phyloP scores from a whole-genome alignment of 371 early-diverging fungal species.

The Synchytrium microbalum region DNA sequence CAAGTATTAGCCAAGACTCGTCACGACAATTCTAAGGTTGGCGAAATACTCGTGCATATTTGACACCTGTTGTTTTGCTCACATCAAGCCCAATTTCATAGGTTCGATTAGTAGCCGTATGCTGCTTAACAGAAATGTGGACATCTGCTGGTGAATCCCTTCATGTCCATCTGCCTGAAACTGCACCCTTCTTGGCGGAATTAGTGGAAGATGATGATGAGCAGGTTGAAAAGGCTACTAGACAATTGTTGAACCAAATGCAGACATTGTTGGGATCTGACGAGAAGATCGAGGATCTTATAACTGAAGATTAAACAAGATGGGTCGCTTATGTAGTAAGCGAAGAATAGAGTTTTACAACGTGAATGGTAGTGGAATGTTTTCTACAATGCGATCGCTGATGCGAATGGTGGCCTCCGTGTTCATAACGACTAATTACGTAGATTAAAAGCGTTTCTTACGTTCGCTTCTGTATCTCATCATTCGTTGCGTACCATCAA shows the following conservation, averaged over 20 bases:
- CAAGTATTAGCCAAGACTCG: background rate
- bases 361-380: too few relatives aligned
- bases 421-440: too few relatives aligned
- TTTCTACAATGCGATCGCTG: too few relatives aligned
- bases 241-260: background rate
- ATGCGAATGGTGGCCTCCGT: too few relatives aligned
- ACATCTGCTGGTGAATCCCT: conserved; percentile 82
- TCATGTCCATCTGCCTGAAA: conserved; percentile 85
- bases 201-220: conserved; percentile 61
- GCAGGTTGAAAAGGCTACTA: background rate
- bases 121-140: conserved; percentile 72
- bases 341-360: too few relatives aligned
- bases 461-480: too few relatives aligned
- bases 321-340: background rate
- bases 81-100: too few relatives aligned
- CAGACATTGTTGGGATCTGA: background rate
- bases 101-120: conserved; percentile 67
- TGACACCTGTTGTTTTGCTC: too few relatives aligned
- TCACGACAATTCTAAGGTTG: background rate
- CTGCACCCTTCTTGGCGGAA: conserved; percentile 91
- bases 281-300: background rate
- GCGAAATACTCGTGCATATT: too few relatives aligned
- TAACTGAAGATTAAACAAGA: background rate
- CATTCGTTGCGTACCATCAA: too few relatives aligned
- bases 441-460: too few relatives aligned